A percentile compares a stretch with the other conserved stretches of the same genome.
Conservation (phyloP, 2,329 filamentous ascomycete genomes). For the Venturiaceae sp. region DNA sequence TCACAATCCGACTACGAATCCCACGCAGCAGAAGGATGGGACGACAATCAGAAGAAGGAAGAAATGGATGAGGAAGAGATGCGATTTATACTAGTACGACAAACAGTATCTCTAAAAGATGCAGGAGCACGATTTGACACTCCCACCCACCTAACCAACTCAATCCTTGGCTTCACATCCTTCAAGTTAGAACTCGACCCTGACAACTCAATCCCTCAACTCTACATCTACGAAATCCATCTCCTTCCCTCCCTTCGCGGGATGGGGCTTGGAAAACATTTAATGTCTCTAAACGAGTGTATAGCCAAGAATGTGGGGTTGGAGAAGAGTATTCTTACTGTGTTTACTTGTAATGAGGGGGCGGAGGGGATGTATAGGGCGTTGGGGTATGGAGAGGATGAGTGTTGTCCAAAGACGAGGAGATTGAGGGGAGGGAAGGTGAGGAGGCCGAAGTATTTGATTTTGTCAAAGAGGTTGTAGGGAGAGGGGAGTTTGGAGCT, state of each 20-base stretch:
- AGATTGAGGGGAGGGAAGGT: slow-evolving; percentile 5
- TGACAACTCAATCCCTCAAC: not conserved
- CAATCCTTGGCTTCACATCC: not conserved
- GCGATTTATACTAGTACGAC: slow-evolving; percentile 5
- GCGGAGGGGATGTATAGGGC: slow-evolving; percentile 4
- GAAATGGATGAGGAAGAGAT: slow-evolving; percentile 7
- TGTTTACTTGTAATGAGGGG: slow-evolving; percentile 3
- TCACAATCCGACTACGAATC: not conserved
- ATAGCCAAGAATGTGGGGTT: not conserved
- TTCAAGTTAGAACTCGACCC: slow-evolving; percentile 2
- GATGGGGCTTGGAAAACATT: slow-evolving; percentile 1
- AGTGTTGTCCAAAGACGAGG: not conserved
- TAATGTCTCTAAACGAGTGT: not conserved
- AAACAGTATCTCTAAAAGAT: too few species aligned
- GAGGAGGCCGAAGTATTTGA: slow-evolving; percentile 7
- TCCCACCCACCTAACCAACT: too few species aligned
- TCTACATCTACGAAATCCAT: slow-evolving; percentile 9
- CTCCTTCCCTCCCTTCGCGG: not conserved
- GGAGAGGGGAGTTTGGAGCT: too few species aligned
- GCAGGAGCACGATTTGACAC: too few species aligned
- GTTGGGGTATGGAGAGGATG: slow-evolving; percentile 5
- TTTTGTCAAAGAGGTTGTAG: not conserved
- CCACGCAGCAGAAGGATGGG: slow-evolving; percentile 1
- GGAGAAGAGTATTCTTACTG: slow-evolving; percentile 3
- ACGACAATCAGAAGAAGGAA: not conserved